A percentile compares a stretch with the other conserved stretches of the same genome.
Conservation (phyloP, 179 eudicot genomes). For the Beta macrorhiza region DNA sequence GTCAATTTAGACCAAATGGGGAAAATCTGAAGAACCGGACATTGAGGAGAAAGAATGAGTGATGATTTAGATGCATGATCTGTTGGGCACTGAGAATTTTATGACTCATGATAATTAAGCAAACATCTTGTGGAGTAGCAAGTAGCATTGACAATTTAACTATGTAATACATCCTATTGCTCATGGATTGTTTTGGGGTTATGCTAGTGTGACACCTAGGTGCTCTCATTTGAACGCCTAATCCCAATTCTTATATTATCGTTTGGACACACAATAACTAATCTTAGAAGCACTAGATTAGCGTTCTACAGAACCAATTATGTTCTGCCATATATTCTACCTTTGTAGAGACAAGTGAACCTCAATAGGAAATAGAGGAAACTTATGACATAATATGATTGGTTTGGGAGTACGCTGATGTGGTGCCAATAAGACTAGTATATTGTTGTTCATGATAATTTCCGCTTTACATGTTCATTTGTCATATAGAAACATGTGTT, state of each 20-base stretch:
- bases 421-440: neutral
- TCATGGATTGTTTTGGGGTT: neutral
- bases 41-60: neutral
- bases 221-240: neutral
- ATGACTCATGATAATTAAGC: neutral
- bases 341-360: neutral
- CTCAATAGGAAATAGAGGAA: neutral
- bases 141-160: neutral
- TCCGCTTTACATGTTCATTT: neutral
- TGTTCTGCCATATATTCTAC: neutral
- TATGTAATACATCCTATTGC: neutral
- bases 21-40: neutral
- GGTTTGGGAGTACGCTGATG: slow-evolving; percentile 8
- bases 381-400: slow-evolving; percentile 2
- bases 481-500: neutral
- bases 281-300: neutral
- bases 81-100: neutral
- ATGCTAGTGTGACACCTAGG: neutral
- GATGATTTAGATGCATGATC: neutral
- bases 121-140: neutral
- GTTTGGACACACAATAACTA: neutral
- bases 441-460: neutral
- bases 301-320: slow-evolving; percentile 1
- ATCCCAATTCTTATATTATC: neutral
- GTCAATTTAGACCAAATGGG: neutral